These are phyloP conservation scores for Sporothrix pallida DNA, from an alignment of 2,329 filamentous ascomycete genomes.

Conservation along the genomic window DNA sequence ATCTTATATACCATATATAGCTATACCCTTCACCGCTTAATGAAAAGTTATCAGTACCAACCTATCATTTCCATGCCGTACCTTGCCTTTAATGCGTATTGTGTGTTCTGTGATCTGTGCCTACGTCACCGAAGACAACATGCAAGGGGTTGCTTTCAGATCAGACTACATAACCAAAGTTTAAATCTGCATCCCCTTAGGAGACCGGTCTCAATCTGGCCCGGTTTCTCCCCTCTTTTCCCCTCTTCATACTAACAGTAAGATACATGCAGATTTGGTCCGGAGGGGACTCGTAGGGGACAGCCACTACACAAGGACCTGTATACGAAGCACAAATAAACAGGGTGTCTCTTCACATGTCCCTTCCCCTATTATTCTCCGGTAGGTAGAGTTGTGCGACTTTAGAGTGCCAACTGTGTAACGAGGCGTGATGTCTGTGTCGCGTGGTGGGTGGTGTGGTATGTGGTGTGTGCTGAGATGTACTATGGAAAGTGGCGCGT, in stretches of 20 bases:
- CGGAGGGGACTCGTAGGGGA: neutral
- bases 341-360: neutral
- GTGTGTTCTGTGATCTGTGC: neutral
- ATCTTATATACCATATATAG: neutral
- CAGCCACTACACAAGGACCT: neutral
- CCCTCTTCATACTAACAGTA: neutral
- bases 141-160: neutral
- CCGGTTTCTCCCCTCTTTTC: neutral
- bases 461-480: neutral
- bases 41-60: neutral
- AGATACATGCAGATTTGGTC: conserved; percentile 14
- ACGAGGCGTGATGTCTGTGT: neutral
- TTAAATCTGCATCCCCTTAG: neutral
- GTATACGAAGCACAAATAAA: conserved; percentile 4
- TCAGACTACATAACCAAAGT: neutral
- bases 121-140: neutral
- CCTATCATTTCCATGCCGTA: no score
- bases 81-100: neutral
- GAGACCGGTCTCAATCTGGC: neutral
- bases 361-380: neutral
- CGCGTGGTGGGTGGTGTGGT: conserved; percentile 9
- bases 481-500: neutral
- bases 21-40: conserved; percentile 18
- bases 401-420: neutral
- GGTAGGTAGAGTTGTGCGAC: neutral